Conservation (phyloP, 495 filamentous ascomycete species). For the Penicillium desertorum region DNA sequence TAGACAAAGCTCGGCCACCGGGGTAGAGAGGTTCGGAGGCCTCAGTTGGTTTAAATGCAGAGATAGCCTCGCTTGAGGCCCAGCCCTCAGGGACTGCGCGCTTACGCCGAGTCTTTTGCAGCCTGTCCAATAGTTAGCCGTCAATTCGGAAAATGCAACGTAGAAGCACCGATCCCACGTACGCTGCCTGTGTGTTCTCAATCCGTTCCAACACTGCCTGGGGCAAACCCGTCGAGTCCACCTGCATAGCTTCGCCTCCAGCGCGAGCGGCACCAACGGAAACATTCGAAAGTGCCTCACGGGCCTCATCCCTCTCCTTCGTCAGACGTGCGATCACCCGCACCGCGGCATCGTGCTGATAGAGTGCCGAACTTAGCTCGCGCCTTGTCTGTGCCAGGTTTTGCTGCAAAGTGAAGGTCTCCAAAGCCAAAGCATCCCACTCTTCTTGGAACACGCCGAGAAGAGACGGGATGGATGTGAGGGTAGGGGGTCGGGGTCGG, state of each 20-base stretch:
- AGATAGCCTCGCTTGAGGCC: conserved; percentile 73
- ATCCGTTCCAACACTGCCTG: conserved; percentile 71
- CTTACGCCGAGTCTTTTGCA: conserved; percentile 83
- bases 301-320: conserved; percentile 85
- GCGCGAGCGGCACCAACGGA: conserved; percentile 61
- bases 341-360: conserved; percentile 93
- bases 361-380: conserved; percentile 88
- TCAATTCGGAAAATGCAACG: not conserved
- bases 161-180: conserved; percentile 33
- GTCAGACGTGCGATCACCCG: conserved; percentile 88
- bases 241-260: conserved; percentile 84
- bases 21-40: conserved; percentile 63
- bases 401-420: conserved; percentile 84
- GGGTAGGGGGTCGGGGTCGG: conserved; percentile 85
- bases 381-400: conserved; percentile 86
- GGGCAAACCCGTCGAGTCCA: conserved; percentile 73
- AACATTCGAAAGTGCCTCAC: conserved; percentile 86
- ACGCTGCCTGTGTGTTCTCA: conserved; percentile 75
- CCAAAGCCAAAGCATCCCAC: conserved; percentile 92
- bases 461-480: conserved; percentile 95
- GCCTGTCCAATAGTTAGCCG: conserved; percentile 51
- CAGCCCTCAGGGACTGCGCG: conserved; percentile 80
- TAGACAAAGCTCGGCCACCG: conserved; percentile 62
- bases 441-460: conserved; percentile 97
- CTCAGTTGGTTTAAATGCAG: conserved; percentile 59